Evolutionary conservation across 2,329 filamentous ascomycete genomes (phyloP).

Genomic region (Fusarium nanum): DNA sequence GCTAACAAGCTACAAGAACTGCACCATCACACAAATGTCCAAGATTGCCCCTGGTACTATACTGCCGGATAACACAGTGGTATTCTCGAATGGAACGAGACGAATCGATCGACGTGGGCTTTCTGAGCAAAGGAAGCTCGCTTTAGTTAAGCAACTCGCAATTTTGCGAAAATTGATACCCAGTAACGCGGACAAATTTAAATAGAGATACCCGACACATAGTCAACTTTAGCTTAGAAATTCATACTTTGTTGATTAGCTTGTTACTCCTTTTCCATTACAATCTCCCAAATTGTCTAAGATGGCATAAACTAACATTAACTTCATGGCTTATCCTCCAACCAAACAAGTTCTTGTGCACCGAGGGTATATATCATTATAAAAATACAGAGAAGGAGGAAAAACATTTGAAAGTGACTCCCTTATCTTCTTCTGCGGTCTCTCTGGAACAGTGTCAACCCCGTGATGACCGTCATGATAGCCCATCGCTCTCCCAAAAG

Average conservation of each 20-base stretch:
- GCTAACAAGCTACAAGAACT: constrained; percentile 62
- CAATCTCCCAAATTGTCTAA: background rate
- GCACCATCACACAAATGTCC: constrained; percentile 75
- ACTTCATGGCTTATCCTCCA: background rate
- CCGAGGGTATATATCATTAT: background rate
- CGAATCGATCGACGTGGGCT: constrained; percentile 70
- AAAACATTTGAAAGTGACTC: no score
- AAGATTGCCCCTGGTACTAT: constrained; percentile 67
- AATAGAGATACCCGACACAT: constrained; percentile 44
- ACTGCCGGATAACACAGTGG: constrained; percentile 74
- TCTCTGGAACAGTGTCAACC: constrained; percentile 31
- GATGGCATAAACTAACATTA: background rate
- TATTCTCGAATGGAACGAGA: constrained; percentile 73
- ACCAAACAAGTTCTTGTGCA: background rate
- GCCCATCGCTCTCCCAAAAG: constrained; percentile 44
- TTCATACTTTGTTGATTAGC: background rate
- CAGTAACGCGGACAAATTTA: constrained; percentile 67
- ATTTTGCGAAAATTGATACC: constrained; percentile 74
- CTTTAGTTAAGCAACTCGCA: constrained; percentile 75
- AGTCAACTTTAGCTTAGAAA: background rate
- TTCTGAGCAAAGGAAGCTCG: constrained; percentile 71
- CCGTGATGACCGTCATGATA: constrained; percentile 42
- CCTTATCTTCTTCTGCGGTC: constrained; percentile 8
- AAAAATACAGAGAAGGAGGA: background rate
- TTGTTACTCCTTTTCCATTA: background rate